Conservation (phyloP, 306 rosid species). For the Geum urbanum region DNA sequence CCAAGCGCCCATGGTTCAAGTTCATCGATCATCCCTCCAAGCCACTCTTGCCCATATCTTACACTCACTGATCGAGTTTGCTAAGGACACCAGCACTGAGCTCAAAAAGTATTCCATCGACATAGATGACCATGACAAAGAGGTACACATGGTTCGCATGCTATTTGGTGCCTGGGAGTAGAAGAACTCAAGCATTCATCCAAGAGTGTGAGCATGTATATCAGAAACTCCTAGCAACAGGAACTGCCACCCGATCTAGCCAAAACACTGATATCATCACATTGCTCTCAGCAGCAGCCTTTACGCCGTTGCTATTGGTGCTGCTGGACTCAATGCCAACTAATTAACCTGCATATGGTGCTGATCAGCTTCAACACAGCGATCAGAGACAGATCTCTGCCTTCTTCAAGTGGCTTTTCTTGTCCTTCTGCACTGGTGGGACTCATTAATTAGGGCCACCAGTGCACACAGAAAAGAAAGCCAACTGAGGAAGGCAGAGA, state of each 20-base stretch:
- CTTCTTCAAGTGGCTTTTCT: no score
- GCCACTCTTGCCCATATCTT: constrained; percentile 29
- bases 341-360: no score
- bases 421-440: no score
- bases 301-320: background rate
- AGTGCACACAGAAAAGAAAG: constrained; percentile 28
- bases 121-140: constrained; percentile 37
- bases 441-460: no score
- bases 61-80: constrained; percentile 30
- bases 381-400: no score
- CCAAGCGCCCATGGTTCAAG: constrained; percentile 35
- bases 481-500: constrained; percentile 45
- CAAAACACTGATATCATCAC: constrained; percentile 32
- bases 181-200: constrained; percentile 48
- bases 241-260: constrained; percentile 31
- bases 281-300: constrained; percentile 15
- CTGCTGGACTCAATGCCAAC: no score
- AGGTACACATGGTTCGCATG: constrained; percentile 39
- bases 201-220: constrained; percentile 27
- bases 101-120: constrained; percentile 38
- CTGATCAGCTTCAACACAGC: no score
- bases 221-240: constrained; percentile 32
- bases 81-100: constrained; percentile 29
- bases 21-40: constrained; percentile 30
- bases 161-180: constrained; percentile 38